Conservation (phyloP, 176 grass and related monocot species). For the Guadua angustifolia region DNA sequence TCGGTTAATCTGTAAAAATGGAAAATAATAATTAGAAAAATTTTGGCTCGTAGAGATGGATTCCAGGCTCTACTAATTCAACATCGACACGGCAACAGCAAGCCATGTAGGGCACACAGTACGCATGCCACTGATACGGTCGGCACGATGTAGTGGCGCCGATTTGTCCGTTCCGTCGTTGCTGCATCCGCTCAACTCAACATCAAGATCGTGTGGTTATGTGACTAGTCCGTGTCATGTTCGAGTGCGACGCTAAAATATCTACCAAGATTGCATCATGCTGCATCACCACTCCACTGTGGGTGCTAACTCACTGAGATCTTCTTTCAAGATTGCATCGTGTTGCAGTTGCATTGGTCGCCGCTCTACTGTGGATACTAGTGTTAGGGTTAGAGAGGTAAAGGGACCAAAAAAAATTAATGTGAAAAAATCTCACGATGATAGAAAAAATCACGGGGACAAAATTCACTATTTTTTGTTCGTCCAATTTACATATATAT, state of each 20-base stretch:
- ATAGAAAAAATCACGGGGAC: no score
- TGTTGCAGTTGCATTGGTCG: not conserved
- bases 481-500: no score
- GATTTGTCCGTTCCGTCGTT: not conserved
- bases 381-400: no score
- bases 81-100: not conserved
- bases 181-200: not conserved
- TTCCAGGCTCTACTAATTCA: not conserved
- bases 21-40: no score
- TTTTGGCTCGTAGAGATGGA: no score
- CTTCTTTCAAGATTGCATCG: not conserved
- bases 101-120: not conserved
- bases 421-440: no score
- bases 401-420: no score
- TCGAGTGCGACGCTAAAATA: conserved; percentile 10
- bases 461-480: no score
- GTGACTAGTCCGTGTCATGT: not conserved
- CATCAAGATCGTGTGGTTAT: not conserved
- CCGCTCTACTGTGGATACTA: no score
- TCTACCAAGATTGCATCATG: not conserved
- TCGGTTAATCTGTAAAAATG: no score
- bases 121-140: not conserved
- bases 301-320: not conserved
- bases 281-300: not conserved
- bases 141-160: not conserved